Evolutionary conservation across 257 asterid species (phyloP), one percentile per base, ranked within the genome.

Genomic region (Cruciata laevipes): DNA sequence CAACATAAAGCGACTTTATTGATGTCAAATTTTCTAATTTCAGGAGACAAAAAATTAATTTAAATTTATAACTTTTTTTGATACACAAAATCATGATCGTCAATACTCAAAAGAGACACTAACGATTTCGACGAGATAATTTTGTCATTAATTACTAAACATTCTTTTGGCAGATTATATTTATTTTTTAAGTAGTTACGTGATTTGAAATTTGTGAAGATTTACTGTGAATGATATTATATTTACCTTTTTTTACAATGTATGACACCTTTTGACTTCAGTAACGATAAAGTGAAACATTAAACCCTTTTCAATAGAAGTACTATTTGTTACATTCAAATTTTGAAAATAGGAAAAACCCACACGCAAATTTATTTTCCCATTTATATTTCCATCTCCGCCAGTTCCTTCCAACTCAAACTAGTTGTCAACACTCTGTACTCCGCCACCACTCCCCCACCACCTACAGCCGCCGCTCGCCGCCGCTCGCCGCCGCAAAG

Each of bases 331-430:
- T 42, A 14, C 16, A 47, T 47, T 47, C 55, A 47, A 47, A 47
- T 16, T 47, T 47, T 47, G 16, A 47, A 47, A 42, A 42, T 2
- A 40, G 49, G 12, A 38, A 1, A 27, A 42, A 1, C 51, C 51
- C 18, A 4, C 16, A 14, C 55, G 20, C 20, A 47, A 47, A 47
- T 4, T 42, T 47, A 16, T 14, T 47, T 47, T 47, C 55, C 55
- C 16, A 44, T 12, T 8, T 40, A 6, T 13, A 2, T 44, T 44
- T 17, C 40, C 64, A 25, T 60, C 65, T 16, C 42, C 20, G 42
- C 47, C 10, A 17, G n/a, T 61, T 16, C n/a, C 20, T 71, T 65
- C 71, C 76, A 57, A 66, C 71, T 66, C 74, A 69, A 66, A 61
- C 56, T 35, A n/a, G 66, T 61, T 61, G 66, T 61, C 66, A 32